phyloP scores from a whole-genome alignment of 352 stramenopile species.

The Phytophthora niederhauseri region DNA sequence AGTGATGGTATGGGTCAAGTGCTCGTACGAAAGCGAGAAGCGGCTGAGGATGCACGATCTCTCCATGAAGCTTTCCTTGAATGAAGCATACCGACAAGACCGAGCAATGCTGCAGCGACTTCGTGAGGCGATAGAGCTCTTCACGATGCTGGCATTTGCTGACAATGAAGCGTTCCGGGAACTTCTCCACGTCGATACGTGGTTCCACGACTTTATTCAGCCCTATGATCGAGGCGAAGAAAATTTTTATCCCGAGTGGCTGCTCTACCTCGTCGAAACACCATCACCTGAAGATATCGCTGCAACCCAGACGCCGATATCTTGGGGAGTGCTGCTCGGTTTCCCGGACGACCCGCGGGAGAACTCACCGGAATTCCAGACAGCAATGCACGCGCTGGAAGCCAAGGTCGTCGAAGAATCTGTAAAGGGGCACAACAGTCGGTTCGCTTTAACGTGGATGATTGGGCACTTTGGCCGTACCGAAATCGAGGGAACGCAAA shows the following conservation, averaged over 20 bases:
- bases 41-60: neutral
- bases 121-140: neutral
- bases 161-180: neutral
- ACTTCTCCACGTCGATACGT: neutral
- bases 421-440: no score
- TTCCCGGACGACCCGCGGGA: no score
- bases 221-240: neutral
- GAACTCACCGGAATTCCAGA: no score
- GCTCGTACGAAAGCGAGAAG: neutral
- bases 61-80: neutral
- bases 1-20: neutral
- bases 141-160: neutral
- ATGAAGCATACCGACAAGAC: neutral
- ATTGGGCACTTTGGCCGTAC: no score
- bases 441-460: no score
- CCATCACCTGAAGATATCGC: no score
- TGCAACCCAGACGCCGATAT: no score
- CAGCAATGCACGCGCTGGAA: no score
- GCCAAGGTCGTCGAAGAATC: no score
- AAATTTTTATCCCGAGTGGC: neutral
- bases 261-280: no score
- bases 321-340: no score
- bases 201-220: neutral
- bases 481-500: no score
- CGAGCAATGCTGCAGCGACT: neutral